A percentile compares a stretch with the other conserved stretches of the same genome.
phyloP scores from a whole-genome alignment of 2,329 filamentous ascomycete species.

The Saccharata proteae region DNA sequence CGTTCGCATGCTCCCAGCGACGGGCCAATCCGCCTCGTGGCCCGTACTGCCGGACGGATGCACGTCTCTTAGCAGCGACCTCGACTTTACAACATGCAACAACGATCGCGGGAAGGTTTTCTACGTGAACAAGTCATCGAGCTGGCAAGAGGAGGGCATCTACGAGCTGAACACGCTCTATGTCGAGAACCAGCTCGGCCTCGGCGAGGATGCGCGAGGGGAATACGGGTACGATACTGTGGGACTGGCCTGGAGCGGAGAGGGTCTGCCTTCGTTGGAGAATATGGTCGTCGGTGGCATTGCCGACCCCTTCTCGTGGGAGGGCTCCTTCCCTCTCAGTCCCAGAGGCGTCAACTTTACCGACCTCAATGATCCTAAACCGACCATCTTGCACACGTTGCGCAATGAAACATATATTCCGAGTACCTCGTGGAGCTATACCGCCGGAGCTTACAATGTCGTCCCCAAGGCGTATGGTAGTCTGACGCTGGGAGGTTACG shows the following conservation, averaged over 20 bases:
- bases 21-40: conserved; percentile 23
- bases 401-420: conserved; percentile 20
- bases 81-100: conserved; percentile 15
- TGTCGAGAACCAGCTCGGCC: conserved; percentile 16
- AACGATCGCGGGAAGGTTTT: conserved; percentile 19
- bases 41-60: conserved; percentile 24
- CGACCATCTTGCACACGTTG: conserved; percentile 20
- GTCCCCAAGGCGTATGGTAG: conserved; percentile 18
- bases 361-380: conserved; percentile 19
- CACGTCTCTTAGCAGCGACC: conserved; percentile 11
- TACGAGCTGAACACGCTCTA: conserved; percentile 19
- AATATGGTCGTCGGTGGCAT: conserved; percentile 26
- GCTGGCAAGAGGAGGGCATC: conserved; percentile 21
- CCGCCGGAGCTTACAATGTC: conserved; percentile 25
- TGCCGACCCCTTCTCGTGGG: conserved; percentile 20
- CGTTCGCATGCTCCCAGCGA: conserved; percentile 19
- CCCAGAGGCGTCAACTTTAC: conserved; percentile 27
- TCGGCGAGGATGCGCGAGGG: conserved; percentile 15
- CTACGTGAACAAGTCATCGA: conserved; percentile 19
- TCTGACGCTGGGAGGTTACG: conserved; percentile 28
- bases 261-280: conserved; percentile 15
- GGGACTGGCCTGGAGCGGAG: conserved; percentile 17
- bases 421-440: conserved; percentile 28
- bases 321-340: conserved; percentile 27
- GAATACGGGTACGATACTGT: conserved; percentile 25